Conservation (phyloP, 345 rosid genomes). For the Gossypium longicalyx region DNA sequence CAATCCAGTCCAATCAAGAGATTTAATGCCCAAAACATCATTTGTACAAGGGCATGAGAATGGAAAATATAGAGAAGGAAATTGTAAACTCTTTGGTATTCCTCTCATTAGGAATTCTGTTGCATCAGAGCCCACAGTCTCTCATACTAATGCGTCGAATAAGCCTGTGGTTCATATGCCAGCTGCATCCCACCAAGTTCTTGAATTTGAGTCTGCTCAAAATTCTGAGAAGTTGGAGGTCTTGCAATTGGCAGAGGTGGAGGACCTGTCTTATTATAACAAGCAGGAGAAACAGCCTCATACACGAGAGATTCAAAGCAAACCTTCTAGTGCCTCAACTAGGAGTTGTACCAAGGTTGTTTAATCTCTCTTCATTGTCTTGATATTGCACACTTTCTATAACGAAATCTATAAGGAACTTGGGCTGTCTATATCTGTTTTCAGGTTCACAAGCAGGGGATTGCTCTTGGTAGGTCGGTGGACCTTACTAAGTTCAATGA, state of each 20-base stretch:
- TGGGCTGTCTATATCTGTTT: neutral
- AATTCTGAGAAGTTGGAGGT: constrained; percentile 35
- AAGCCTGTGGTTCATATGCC: constrained; percentile 21
- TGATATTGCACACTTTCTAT: neutral
- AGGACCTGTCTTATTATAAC: constrained; percentile 26
- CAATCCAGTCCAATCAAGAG: constrained; percentile 32
- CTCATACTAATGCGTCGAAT: constrained; percentile 26
- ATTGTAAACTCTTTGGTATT: constrained; percentile 74
- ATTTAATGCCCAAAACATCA: constrained; percentile 26
- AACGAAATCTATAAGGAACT: neutral
- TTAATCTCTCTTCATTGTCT: neutral
- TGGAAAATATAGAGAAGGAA: constrained; percentile 44
- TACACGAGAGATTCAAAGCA: constrained; percentile 36
- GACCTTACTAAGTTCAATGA: constrained; percentile 67
- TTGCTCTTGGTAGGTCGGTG: constrained; percentile 68
- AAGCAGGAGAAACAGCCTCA: constrained; percentile 45
- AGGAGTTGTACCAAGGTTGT: constrained; percentile 76
- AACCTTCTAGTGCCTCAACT: constrained; percentile 32
- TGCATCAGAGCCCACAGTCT: constrained; percentile 24
- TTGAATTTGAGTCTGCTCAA: constrained; percentile 24
- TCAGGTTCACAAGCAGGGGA: constrained; percentile 84
- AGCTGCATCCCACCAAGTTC: constrained; percentile 28
- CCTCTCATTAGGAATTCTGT: constrained; percentile 42
- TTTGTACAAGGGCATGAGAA: constrained; percentile 32
- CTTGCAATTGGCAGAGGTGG: constrained; percentile 32